Evolutionary conservation across 257 asterid genomes (phyloP).

Genomic region (Penstemon barbatus): DNA sequence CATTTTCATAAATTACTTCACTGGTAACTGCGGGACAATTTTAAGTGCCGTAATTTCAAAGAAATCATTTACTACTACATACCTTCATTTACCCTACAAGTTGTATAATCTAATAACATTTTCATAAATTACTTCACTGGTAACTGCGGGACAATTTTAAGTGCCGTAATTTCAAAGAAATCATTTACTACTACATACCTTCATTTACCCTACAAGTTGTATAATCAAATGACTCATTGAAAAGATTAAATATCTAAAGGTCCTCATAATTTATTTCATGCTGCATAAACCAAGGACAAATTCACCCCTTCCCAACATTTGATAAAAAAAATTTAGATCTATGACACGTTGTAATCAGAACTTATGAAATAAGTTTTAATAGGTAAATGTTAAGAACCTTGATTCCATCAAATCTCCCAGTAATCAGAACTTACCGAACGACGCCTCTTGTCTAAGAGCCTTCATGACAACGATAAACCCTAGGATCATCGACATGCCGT

Average conservation of each 20-base stretch:
- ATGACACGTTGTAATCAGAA: neutral
- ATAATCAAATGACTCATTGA: neutral
- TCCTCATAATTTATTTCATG: neutral
- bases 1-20: too few species aligned
- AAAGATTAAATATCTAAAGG: neutral
- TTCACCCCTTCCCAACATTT: constrained; percentile 9
- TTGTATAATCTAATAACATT: too few species aligned
- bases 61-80: too few species aligned
- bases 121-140: neutral
- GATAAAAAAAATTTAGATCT: neutral
- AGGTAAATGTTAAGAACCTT: constrained; percentile 65
- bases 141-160: constrained; percentile 14
- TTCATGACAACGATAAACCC: too few species aligned
- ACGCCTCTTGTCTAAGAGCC: too few species aligned
- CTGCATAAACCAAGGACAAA: neutral
- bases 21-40: too few species aligned
- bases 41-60: too few species aligned
- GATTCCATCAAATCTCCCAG: constrained; percentile 83
- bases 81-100: too few species aligned
- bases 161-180: constrained; percentile 15
- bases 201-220: neutral
- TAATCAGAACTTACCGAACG: too few species aligned
- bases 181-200: neutral
- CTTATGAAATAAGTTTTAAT: constrained; percentile 21
- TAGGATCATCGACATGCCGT: too few species aligned